Base-by-base conservation (phyloP, 129 eudicot genomes). In the Pulicaria dysenterica region DNA sequence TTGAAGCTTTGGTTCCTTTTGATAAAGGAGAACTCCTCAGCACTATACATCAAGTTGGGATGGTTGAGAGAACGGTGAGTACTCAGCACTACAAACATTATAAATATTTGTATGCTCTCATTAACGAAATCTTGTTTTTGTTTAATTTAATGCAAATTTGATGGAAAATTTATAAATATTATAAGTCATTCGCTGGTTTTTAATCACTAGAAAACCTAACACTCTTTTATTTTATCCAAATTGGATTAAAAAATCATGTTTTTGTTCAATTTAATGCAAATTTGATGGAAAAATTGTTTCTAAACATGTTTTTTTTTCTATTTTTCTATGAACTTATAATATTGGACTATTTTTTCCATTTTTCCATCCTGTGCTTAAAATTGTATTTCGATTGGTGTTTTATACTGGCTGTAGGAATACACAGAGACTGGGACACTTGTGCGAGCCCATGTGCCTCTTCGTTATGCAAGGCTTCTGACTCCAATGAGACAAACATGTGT, bases 11-110 rank as follows among this genome's bases (percentile, higher is more conserved):
- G 83, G 86, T 93, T 70, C 98, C 98, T 58, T 94, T 90, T 70
- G 91, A 86, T 77, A 88, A 87, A 84, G 98, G 98, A 77, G 98
- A 94, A 83, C 89, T 94, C 64, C 87, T 94, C 17, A 94, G 90
- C 82, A 94, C 95, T 77, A 84, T 94, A 67, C 98, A 94, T 84
- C 85, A 81, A 73, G 89, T 94, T 64, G 98, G 98, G 41, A 82
- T 94, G 92, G 96, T 94, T 43, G 95, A 94, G 75, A 69, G 70
- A 84, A 85, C 89, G 67, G 98, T 94, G 60, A 94, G 98, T 84
- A 15, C n/a, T 39, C 61, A 53, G 8, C 47, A 67, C 37, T 24
- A 24, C 31, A 24, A 24, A 24, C 2, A 24, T 24, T 24, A 24
- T 24, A 24, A 24, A 24, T 24, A 24, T 24, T 24, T 24, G 31